phyloP scores from a whole-genome alignment of 768 basidiomycete species.

The Termitomyces sp. region DNA sequence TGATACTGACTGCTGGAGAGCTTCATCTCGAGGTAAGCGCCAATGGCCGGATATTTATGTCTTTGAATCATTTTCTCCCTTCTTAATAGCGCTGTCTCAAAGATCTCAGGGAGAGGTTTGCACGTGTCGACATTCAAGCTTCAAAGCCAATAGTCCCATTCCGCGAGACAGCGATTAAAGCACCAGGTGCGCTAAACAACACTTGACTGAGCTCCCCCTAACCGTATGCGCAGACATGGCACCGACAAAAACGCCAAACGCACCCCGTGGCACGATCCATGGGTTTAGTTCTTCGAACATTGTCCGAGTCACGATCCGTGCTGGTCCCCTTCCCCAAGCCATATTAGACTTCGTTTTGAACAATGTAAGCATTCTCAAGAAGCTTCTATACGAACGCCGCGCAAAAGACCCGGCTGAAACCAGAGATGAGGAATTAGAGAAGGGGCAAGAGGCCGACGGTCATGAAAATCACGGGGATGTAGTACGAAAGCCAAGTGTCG shows the following conservation, averaged over 20 bases:
- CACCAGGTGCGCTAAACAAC: conserved; percentile 41
- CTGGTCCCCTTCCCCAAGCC: conserved; percentile 64
- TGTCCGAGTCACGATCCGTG: conserved; percentile 81
- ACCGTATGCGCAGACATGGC: conserved; percentile 67
- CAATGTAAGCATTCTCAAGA: conserved; percentile 60
- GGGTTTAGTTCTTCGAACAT: conserved; percentile 63
- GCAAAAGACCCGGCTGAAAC: conserved; percentile 20
- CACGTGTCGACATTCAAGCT: conserved; percentile 85
- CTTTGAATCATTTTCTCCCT: not conserved
- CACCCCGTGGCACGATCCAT: conserved; percentile 71
- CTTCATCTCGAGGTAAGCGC: conserved; percentile 81
- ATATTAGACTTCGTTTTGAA: conserved; percentile 75
- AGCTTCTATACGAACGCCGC: conserved; percentile 45
- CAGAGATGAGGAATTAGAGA: conserved; percentile 30
- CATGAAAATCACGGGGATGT: conserved; percentile 58
- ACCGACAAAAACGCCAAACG: conserved; percentile 67
- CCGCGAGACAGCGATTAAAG: conserved; percentile 88
- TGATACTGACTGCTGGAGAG: conserved; percentile 94
- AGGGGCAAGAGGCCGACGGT: conserved; percentile 34
- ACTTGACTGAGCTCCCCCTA: not conserved
- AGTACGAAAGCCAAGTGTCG: conserved; percentile 55
- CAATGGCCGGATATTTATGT: not conserved
- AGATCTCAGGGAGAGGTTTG: conserved; percentile 94
- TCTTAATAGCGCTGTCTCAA: conserved; percentile 79
- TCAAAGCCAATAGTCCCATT: conserved; percentile 98